Percentiles rank a stretch among this genome's conserved stretches.
Evolutionary conservation across 1,284 basidiomycete genomes (phyloP).

Genomic region (Tremellales sp.): DNA sequence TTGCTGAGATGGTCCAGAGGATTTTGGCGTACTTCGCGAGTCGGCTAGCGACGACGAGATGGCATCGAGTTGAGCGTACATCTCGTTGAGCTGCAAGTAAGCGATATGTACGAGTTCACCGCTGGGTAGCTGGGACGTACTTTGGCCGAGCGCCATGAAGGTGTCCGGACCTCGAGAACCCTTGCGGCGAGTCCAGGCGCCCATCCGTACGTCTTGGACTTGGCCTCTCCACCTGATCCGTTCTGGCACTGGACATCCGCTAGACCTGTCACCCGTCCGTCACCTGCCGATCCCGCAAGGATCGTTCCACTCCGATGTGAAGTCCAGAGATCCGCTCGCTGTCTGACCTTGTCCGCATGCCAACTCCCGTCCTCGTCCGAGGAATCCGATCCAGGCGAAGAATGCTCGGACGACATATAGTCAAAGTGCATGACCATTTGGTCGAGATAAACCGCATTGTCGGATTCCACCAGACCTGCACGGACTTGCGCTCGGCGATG

Average conservation of each 20-base stretch:
- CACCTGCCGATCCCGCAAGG: too few relatives aligned
- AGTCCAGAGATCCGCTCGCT: neutral
- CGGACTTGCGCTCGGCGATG: conserved; percentile 37
- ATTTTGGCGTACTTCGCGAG: conserved; percentile 6
- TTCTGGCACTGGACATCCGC: conserved; percentile 1
- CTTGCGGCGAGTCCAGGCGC: conserved; percentile 55
- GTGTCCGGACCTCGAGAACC: conserved; percentile 65
- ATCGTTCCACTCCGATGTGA: too few relatives aligned
- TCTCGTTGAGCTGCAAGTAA: conserved; percentile 26
- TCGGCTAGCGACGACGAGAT: conserved; percentile 13
- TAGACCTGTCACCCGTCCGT: neutral
- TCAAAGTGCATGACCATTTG: conserved; percentile 38
- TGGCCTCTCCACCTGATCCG: conserved; percentile 1
- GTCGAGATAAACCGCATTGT: too few relatives aligned
- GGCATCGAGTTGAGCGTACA: conserved; percentile 33
- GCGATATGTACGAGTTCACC: neutral
- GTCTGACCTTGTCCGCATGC: conserved; percentile 1
- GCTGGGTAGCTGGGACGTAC: conserved; percentile 23
- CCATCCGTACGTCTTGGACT: conserved; percentile 58
- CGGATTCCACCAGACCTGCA: too few relatives aligned
- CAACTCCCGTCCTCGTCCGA: neutral
- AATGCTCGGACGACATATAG: conserved; percentile 49
- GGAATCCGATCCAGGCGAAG: conserved; percentile 31
- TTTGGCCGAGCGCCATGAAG: conserved; percentile 38
- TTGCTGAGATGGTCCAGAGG: neutral